A percentile compares a stretch with the other conserved stretches of the same genome.
These are phyloP conservation scores for Colletotrichum filicis DNA, from an alignment of 2,329 filamentous ascomycete species.

Conservation along the genomic window DNA sequence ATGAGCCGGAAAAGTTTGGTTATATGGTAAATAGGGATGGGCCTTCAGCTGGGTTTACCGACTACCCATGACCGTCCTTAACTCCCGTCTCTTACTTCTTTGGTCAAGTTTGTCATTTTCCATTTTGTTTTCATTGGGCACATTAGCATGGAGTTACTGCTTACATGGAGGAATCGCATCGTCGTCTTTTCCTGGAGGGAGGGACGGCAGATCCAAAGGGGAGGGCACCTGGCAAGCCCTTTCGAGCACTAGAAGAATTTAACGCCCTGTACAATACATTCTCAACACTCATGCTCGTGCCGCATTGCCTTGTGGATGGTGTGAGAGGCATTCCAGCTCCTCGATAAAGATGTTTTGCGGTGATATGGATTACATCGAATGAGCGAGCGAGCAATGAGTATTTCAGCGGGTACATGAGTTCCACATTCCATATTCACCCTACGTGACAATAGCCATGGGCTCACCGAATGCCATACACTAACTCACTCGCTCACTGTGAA, in stretches of 20 bases:
- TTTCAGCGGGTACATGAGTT: background rate
- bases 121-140: background rate
- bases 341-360: background rate
- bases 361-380: background rate
- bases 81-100: background rate
- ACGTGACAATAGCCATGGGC: background rate
- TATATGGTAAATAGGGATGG: slow-evolving; percentile 60
- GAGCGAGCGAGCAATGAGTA: background rate
- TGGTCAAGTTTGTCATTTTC: background rate
- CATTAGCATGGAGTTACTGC: background rate
- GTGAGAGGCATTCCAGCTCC: background rate
- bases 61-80: slow-evolving; percentile 48
- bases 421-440: background rate
- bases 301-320: too few species aligned
- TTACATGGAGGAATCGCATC: background rate
- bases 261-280: background rate
- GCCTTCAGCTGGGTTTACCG: slow-evolving; percentile 57
- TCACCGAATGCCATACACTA: background rate
- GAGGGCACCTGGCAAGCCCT: background rate
- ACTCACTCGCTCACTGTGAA: background rate
- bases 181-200: background rate
- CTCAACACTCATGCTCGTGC: too few species aligned
- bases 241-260: background rate
- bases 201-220: background rate
- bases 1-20: slow-evolving; percentile 50